Conservation (phyloP, 2,329 filamentous ascomycete genomes). For the Niveomyces coronatus region DNA sequence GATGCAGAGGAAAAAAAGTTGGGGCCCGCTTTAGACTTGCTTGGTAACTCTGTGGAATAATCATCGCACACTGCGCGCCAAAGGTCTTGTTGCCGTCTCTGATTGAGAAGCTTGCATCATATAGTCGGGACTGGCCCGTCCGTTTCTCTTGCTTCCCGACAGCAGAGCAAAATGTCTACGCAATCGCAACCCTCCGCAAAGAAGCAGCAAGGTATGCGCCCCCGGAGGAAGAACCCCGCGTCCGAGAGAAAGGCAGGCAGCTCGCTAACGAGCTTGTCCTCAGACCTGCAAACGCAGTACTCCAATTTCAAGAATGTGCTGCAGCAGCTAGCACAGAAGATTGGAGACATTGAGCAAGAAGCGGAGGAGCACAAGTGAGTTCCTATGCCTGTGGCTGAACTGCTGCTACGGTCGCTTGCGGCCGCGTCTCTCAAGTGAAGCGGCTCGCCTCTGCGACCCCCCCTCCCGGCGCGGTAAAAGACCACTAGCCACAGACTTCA, state of each 20-base stretch:
- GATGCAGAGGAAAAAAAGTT: conserved; percentile 16
- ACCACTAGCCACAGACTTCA: too few species aligned
- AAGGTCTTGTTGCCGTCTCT: too few species aligned
- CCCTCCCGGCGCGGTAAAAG: too few species aligned
- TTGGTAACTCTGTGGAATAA: too few species aligned
- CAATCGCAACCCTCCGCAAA: conserved; percentile 37
- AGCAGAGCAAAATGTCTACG: conserved; percentile 40
- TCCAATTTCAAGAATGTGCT: conserved; percentile 67
- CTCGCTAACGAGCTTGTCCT: conserved; percentile 6
- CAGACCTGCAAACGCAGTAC: conserved; percentile 74
- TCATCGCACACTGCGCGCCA: too few species aligned
- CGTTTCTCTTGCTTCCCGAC: too few species aligned
- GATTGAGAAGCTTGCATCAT: too few species aligned
- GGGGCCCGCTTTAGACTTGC: conserved; percentile 19
- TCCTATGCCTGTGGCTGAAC: conserved; percentile 9
- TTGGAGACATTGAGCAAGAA: conserved; percentile 95
- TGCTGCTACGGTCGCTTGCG: background rate
- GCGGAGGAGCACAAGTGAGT: conserved; percentile 95
- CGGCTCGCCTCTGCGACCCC: too few species aligned
- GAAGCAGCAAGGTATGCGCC: conserved; percentile 61
- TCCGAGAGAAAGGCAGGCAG: background rate
- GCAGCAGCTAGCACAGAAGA: conserved; percentile 90
- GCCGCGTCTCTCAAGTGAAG: too few species aligned
- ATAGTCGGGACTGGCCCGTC: too few species aligned
- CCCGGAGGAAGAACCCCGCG: background rate